Base-by-base conservation (phyloP, 1,284 basidiomycete species). In the Heterobasidion irregulare region DNA sequence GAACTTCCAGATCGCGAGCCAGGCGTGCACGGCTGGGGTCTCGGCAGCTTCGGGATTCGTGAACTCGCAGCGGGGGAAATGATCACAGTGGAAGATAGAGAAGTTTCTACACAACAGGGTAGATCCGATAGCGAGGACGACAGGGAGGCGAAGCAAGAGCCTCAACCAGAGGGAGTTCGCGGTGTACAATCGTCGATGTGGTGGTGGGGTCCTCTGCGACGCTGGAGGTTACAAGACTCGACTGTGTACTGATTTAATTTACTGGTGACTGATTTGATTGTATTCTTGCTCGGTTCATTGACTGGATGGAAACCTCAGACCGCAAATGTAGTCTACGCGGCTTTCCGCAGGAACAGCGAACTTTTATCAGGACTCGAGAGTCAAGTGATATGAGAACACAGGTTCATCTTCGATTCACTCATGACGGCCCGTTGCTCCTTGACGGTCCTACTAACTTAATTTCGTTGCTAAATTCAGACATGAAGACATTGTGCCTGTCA, bases 141-240 rank as follows among this genome's bases (percentile, higher is more conserved):
- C 41, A 58, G 46, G 48, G 60, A 60, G 35, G 9, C 47, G 58
- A 41, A 47, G 56, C 55, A 57, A 47, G 53, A 56, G 53, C 53
- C 50, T 51, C 47, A 46, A 54, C 34, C 55, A 54, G 56, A 58
- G 52, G 57, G 56, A n/a, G 56, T 57, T 44, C 61, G 55, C 9
- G 59, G 59, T 16, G 66, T 70, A 6, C 71, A 65, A 47, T 68
- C 71, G 52, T 78, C 80, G 36, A 61, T 85, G 58, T 89, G 83
- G 84, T 88, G 86, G 82, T 89, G 86, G 85, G 86, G 86, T 0
- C 88, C 89, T 2, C 66, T 91, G 34, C 73, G 78, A 47, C 74
- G 76, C 44, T 91, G 89, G 88, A 73, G 88, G 52, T 67, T 90
- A 62, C 79, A 84, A 61, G 89, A 91, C 63, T 80, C 83, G 58